These are phyloP conservation scores for Sporothrix brasiliensis DNA, from an alignment of 2,329 filamentous ascomycete species.

Conservation along the genomic window DNA sequence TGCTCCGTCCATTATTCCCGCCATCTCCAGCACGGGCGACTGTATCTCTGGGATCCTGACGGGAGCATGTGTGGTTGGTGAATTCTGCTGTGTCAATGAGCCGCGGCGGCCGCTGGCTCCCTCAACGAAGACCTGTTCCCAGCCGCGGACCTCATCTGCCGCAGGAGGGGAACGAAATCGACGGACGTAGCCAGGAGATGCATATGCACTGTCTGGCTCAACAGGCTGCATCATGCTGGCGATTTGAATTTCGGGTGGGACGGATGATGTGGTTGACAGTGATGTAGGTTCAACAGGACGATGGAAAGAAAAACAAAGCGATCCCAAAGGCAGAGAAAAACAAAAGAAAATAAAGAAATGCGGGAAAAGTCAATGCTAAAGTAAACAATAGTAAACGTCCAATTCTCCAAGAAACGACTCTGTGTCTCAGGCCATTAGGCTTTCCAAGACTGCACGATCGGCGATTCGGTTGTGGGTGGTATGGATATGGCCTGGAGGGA, in stretches of 20 bases:
- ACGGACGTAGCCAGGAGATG: background rate
- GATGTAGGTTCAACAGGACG: background rate
- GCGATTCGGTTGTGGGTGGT: background rate
- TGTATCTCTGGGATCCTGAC: background rate
- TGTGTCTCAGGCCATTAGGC: constrained; percentile 21
- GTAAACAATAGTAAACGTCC: background rate
- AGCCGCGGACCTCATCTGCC: constrained; percentile 14
- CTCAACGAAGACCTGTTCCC: constrained; percentile 27
- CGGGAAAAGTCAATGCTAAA: background rate
- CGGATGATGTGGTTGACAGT: background rate
- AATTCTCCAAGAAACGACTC: background rate
- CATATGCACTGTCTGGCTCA: background rate
- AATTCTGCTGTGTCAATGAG: background rate
- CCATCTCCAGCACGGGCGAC: background rate
- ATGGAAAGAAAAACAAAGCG: background rate
- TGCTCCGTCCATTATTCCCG: constrained; percentile 9
- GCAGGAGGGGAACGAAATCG: background rate
- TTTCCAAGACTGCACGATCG: constrained; percentile 14
- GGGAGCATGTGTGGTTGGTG: background rate
- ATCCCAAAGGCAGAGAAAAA: too few relatives aligned
- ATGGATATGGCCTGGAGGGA: background rate
- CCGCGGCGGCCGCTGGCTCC: background rate
- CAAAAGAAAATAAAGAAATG: background rate
- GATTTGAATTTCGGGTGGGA: background rate
- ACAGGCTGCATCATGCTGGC: background rate